Base-by-base conservation (phyloP, 163 green algal genomes). In the Prototheca wickerhamii region DNA sequence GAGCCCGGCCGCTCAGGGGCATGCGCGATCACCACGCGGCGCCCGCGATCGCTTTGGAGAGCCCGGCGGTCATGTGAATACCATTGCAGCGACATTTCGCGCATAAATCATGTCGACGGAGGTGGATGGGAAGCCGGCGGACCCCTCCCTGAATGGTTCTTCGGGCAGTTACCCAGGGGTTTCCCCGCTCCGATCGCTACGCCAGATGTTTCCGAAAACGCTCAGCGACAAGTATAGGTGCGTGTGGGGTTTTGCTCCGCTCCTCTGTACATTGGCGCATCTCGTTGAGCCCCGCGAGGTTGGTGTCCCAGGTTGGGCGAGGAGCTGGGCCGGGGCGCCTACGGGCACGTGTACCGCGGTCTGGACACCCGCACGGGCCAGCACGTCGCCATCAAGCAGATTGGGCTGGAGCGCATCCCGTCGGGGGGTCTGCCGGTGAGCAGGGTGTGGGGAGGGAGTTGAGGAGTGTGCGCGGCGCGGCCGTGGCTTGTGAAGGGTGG, bases 341-440 rank as follows among this genome's bases (percentile, higher is more conserved):
- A 89, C 71, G 90, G 91, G 0, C 67, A 75, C 52, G 91, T 97
- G 23, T 78, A 60, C 65, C 53, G 65, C 0, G 93, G 81, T 15
- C 73, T 95, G 20, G 89, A 97, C 77, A 77, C 84, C 21, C 77
- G 81, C 23, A 91, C 86, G 0, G 88, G 88, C 2, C 70, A 90
- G 26, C 81, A 88, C 15, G 91, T 98, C 34, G 93, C 93, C 33
- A 94, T 99, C 73, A 99, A 99, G 74, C 82, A 97, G 78, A 89
- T 98, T 21, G 83, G 43, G 21, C 44, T 80, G 60, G 60, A 74
- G 8, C n/a, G 64, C 28, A 63, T 75, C 4, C 31, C 56, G 1
- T 20, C 30, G 0, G 63, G 51, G 20, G 61, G 84, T 58, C 78
- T 97, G 25, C 67, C 80, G 42, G 79, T 65, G 15, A 6, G 58